Conservation (phyloP, 768 basidiomycete species). For the Tricholoma terreum region DNA sequence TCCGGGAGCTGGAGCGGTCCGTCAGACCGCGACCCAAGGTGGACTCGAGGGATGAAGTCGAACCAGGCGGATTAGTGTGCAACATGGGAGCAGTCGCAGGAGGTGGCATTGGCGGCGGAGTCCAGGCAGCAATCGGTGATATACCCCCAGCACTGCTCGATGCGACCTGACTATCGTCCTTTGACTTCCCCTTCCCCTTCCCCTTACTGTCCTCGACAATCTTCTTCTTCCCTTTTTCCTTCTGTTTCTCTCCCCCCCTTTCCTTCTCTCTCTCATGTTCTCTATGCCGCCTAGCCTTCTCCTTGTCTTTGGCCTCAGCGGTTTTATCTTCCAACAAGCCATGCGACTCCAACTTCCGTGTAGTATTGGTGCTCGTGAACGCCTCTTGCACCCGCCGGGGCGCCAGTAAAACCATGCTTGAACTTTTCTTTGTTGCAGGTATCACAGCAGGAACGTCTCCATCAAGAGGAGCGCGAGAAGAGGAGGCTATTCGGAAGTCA, state of each 20-base stretch:
- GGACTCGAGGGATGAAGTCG: constrained; percentile 7
- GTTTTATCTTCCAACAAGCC: constrained; percentile 54
- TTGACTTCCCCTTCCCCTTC: constrained; percentile 22
- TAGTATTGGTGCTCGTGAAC: constrained; percentile 74
- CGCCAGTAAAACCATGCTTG: constrained; percentile 62
- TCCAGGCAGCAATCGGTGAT: constrained; percentile 4
- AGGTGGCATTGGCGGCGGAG: constrained; percentile 10
- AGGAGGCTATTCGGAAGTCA: constrained; percentile 9
- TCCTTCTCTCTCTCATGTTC: constrained; percentile 16
- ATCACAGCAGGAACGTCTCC: constrained; percentile 1
- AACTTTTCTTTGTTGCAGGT: constrained; percentile 26
- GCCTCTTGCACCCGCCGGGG: constrained; percentile 75
- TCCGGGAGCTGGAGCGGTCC: constrained; percentile 13
- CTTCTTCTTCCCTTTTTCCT: constrained; percentile 28
- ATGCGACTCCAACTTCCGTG: constrained; percentile 62
- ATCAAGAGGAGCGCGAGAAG: not conserved
- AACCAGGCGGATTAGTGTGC: constrained; percentile 17
- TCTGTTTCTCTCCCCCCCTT: constrained; percentile 18
- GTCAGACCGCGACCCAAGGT: constrained; percentile 3
- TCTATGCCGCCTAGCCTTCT: constrained; percentile 26
- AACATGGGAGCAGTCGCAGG: constrained; percentile 19
- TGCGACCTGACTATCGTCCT: constrained; percentile 16
- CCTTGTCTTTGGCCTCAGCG: constrained; percentile 28
- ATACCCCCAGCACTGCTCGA: constrained; percentile 28
- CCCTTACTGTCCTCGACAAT: constrained; percentile 27